These are phyloP conservation scores for Asterophora lycoperdoides DNA, from an alignment of 768 basidiomycete genomes.

Conservation along the genomic window DNA sequence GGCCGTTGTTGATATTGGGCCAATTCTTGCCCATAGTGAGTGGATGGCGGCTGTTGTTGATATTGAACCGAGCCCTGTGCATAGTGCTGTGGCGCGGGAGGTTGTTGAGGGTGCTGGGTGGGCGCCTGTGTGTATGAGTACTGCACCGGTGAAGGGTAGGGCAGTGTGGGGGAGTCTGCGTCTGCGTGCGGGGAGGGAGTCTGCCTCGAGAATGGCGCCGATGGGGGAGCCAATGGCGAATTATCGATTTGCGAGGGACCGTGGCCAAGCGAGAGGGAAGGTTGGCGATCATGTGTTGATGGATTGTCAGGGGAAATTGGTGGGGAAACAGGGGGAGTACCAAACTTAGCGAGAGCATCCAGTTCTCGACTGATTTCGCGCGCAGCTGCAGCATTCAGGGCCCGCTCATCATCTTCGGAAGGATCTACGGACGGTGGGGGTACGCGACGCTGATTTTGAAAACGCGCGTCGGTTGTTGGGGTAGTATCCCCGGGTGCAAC, in stretches of 20 bases:
- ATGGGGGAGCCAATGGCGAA: conserved; percentile 31
- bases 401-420: conserved; percentile 49
- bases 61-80: too few species aligned
- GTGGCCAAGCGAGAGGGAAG: conserved; percentile 15
- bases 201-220: conserved; percentile 36
- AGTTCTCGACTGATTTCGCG: conserved; percentile 64
- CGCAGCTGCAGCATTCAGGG: conserved; percentile 64
- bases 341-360: conserved; percentile 40
- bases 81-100: too few species aligned
- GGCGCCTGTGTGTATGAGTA: conserved; percentile 4
- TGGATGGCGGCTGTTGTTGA: too few species aligned
- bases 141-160: conserved; percentile 12
- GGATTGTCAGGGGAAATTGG: conserved; percentile 13
- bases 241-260: conserved; percentile 1
- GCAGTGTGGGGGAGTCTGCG: conserved; percentile 22
- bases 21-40: conserved; percentile 1
- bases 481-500: conserved; percentile 1
- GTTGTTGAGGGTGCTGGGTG: neutral
- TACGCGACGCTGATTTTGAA: conserved; percentile 23
- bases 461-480: conserved; percentile 7
- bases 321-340: conserved; percentile 14
- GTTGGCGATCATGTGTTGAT: conserved; percentile 12
- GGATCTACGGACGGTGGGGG: conserved; percentile 36
- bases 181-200: conserved; percentile 34
- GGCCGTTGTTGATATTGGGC: conserved; percentile 5